phyloP scores from a whole-genome alignment of 2,329 filamentous ascomycete species.

The Dendrostoma leiphaemia region DNA sequence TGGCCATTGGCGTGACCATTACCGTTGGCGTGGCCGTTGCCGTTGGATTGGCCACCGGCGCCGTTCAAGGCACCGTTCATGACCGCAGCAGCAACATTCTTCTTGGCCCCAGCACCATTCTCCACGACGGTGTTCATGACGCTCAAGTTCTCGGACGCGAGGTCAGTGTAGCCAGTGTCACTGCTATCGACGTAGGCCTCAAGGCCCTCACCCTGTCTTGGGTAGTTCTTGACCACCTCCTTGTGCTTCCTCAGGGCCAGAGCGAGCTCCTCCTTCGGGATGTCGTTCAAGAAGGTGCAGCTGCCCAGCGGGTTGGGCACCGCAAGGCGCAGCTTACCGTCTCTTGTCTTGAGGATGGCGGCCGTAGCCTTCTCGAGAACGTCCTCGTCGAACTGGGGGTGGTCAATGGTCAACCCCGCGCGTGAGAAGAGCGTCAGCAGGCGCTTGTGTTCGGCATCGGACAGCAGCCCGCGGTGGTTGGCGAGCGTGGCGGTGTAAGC shows the following conservation, averaged over 20 bases:
- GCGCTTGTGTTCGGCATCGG: conserved; percentile 57
- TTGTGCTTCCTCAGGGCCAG: conserved; percentile 62
- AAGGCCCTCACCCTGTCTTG: conserved; percentile 62
- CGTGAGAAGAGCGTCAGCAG: conserved; percentile 67
- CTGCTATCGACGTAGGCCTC: conserved; percentile 69
- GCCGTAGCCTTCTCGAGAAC: conserved; percentile 64
- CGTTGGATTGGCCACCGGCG: background rate
- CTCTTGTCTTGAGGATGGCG: conserved; percentile 69
- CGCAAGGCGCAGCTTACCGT: conserved; percentile 65
- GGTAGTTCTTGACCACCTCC: conserved; percentile 58
- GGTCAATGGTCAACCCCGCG: conserved; percentile 70
- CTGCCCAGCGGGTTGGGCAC: conserved; percentile 66
- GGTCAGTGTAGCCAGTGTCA: conserved; percentile 59
- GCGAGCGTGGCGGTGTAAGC: conserved; percentile 70
- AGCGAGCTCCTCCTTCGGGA: conserved; percentile 60
- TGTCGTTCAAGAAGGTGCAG: conserved; percentile 69
- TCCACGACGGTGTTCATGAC: conserved; percentile 40
- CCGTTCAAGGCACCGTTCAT: conserved; percentile 31
- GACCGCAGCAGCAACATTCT: conserved; percentile 36
- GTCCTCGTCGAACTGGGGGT: conserved; percentile 63
- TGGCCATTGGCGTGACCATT: background rate
- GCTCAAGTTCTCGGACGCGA: conserved; percentile 35
- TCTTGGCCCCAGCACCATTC: conserved; percentile 31
- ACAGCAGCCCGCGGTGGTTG: conserved; percentile 59
- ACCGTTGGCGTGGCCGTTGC: background rate